Base-by-base conservation (phyloP, 257 asterid species). In the Rauvolfia tetraphylla region DNA sequence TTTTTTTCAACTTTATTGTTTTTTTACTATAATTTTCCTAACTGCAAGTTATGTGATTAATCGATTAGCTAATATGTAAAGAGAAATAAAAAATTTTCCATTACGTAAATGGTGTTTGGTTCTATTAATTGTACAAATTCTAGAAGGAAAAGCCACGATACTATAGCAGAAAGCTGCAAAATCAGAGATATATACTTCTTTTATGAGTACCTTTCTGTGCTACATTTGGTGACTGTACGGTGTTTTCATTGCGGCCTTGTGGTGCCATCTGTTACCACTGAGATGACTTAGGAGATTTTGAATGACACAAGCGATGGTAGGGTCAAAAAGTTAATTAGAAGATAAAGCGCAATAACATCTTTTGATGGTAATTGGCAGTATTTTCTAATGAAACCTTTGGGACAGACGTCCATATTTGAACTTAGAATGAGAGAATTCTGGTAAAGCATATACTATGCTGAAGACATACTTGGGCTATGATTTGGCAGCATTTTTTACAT, bases 281-380 rank as follows among this genome's bases (percentile, higher is more conserved):
- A 41, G 3, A 9, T 22, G 14, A 7, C 11, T 48, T 18, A 0
- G 25, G 25, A 5, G 13, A 12, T 54, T 27, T 54, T 23, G 22
- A 38, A 34, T 12, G 27, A 11, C 38, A n/a, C 7, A 4, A 33
- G 5, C 31, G 66, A 36, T 63, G 31, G 34, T 34, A 54, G 20
- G 38, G 77, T 57, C 57, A 73, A 57, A 73, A 57, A 25, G 61
- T 0, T 14, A 0, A 7, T 0, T 14, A 0, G 15, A 0, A 27
- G 69, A 73, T 73, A 73, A 51, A 73, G 41, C 77, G 77, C 77
- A 73, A 56, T 73, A 73, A 38, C 69, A 54, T 34, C 8, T 7
- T 23, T 56, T 12, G 17, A 22, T 73, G 6, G 3, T 51, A 51
- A 51, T 36, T 38, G 10, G 25, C 27, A 36, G 53, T 9, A 29